Base-by-base conservation (phyloP, 495 filamentous ascomycete species). In the Tuber calosporum region DNA sequence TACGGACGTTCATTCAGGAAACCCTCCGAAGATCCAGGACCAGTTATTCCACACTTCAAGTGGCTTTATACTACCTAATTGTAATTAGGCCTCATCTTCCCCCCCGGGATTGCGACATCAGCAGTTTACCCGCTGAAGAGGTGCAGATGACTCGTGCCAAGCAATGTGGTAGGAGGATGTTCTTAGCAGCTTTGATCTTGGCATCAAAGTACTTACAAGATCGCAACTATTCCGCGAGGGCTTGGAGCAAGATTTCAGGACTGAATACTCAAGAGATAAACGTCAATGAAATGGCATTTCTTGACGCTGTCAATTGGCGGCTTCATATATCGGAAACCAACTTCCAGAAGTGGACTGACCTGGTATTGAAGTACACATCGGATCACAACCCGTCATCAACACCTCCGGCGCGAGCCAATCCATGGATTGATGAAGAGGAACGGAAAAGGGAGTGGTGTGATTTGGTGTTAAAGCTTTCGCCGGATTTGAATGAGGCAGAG, bases 241-340 rank as follows among this genome's bases (percentile, higher is more conserved):
- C 95, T 34, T 99, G 95, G 95, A 97, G 95, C 82, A 97, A 96
- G 85, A 98, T 99, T 70, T 97, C 94, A 34, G 94, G 94, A 48
- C 85, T 98, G 48, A 92, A 92, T 77, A 93, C 92, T 0, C 83
- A 87, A 42, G 95, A 99, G 84, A 97, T 99, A 83, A 98, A 98
- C 84, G 89, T 92, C 77, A 98, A 97, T 82, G 95, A 99, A 84
- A 91, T 96, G 85, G 89, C 92, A 62, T 99, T 98, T 82, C 87
- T 98, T 30, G 82, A 89, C 69, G 93, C 94, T 19, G 92, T 99
- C 71, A 89, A 92, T 77, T 99, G 95, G 95, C 91, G 91, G 79
- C 88, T 99, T 62, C 95, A 99, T 82, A 93, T 99, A 77, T 89
- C 93, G 0, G 93, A 97, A 74, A 86, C 88, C 5, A 87, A 90